Evolutionary conservation across 352 stramenopile species (phyloP), one percentile per base, ranked within the genome.

Genomic region (Globisporangium echinulatum): DNA sequence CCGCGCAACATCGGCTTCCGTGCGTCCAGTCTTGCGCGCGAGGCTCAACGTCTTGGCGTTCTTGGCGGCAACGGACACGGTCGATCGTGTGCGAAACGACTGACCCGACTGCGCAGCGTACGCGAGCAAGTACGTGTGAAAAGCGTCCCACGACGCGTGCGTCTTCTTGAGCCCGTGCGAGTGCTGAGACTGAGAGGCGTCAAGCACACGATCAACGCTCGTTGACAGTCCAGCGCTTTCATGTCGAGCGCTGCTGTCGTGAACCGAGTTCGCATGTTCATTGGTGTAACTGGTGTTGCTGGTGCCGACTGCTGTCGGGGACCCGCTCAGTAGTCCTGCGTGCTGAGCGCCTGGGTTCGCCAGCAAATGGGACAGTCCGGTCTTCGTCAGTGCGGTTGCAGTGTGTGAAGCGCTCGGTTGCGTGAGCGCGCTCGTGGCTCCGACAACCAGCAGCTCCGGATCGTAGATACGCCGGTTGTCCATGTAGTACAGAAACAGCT

Each of bases 391-490:
- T 8, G 25, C 42, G 11, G 39, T 39, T 11, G 52, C 49, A 33
- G 25, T 33, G 25, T 33, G 25, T 33, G 25, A 33, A 17, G 10
- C 37, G 19, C 9, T 50, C 13, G 10, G 14, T 25, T 58, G 58
- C 19, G 19, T 17, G 33, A n/a, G 36, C 8, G 15, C 36, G 19
- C 49, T 40, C 1, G 13, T 50, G 15, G 42, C 14, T 4, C 42
- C 52, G 1, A 71, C 71, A 15, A 65, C 51, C 9, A 92, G 71
- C 44, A 92, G 54, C 13, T 92, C 82, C 0, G 77, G 77, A 49
- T 92, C 78, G 56, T 90, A 92, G 46, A 88, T 92, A 10, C 82
- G 82, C 0, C 82, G 74, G 56, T 92, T 88, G 57, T 90, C 82
- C 14, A 70, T 77, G 72, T 92, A 92, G 50, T 88, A 87, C 36